Evolutionary conservation across 495 filamentous ascomycete species (phyloP).

Genomic region (Penicillium ochrochloron): DNA sequence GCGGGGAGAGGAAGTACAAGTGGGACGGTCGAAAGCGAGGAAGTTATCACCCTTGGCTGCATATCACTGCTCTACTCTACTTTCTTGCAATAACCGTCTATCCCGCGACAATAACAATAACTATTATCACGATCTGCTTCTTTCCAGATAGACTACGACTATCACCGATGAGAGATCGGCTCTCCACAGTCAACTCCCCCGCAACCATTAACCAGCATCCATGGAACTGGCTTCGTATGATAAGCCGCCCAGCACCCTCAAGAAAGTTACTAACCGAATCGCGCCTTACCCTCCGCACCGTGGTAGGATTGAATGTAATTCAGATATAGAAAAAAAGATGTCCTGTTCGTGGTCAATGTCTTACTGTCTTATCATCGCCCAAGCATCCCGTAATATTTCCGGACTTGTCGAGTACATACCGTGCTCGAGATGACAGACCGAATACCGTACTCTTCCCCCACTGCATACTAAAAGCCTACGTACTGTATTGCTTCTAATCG

Average conservation of each 20-base stretch:
- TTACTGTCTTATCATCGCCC: neutral
- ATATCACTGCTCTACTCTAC: neutral
- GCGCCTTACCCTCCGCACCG: neutral
- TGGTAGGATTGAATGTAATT: conserved; percentile 3
- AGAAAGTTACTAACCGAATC: conserved; percentile 2
- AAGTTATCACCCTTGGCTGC: neutral
- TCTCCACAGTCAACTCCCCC: conserved; percentile 2
- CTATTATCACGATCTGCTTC: neutral
- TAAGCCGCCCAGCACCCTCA: neutral
- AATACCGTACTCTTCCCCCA: neutral
- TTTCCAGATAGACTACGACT: neutral
- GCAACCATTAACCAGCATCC: neutral
- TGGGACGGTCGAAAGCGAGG: neutral
- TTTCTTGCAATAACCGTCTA: neutral
- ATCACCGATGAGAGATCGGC: neutral
- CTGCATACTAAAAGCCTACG: no score
- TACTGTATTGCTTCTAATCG: no score
- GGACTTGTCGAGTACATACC: neutral
- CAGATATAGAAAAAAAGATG: neutral
- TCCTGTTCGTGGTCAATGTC: neutral
- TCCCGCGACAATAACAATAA: neutral
- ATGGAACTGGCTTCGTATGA: neutral
- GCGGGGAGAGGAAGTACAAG: neutral
- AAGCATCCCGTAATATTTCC: neutral
- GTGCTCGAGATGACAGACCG: neutral